Percentiles rank a stretch among this genome's conserved stretches.
Evolutionary conservation across 495 filamentous ascomycete genomes (phyloP).

Genomic region (Alectoria sarmentosa): DNA sequence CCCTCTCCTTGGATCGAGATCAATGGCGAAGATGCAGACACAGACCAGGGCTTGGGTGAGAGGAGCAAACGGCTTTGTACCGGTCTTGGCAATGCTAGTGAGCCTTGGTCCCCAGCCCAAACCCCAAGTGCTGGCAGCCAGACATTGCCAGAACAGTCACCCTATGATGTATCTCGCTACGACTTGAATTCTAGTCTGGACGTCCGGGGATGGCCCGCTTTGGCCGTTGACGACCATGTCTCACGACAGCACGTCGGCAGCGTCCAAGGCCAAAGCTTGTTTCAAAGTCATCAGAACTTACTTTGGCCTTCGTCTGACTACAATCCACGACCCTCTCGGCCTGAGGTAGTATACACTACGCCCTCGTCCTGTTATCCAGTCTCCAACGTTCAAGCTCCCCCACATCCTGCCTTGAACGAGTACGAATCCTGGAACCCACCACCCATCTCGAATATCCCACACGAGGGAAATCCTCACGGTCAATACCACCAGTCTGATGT

Average conservation of each 20-base stretch:
- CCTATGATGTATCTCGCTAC: background rate
- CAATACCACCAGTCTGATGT: background rate
- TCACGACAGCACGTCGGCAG: background rate
- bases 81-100: constrained; percentile 1
- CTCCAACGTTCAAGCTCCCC: background rate
- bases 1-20: background rate
- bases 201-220: background rate
- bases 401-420: background rate
- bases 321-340: background rate
- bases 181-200: background rate
- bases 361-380: background rate
- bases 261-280: background rate
- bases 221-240: background rate
- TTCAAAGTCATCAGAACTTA: constrained; percentile 1
- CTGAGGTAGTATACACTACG: background rate
- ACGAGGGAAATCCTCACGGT: background rate
- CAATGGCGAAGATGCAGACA: background rate
- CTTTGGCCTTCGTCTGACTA: background rate
- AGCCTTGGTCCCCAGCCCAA: background rate
- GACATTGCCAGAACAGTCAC: background rate
- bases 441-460: background rate
- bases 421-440: background rate
- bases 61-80: constrained; percentile 5
- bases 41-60: too few relatives aligned
- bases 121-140: background rate